These are phyloP conservation scores for Dipteronia sinensis DNA, from an alignment of 345 rosid genomes.

Conservation along the genomic window DNA sequence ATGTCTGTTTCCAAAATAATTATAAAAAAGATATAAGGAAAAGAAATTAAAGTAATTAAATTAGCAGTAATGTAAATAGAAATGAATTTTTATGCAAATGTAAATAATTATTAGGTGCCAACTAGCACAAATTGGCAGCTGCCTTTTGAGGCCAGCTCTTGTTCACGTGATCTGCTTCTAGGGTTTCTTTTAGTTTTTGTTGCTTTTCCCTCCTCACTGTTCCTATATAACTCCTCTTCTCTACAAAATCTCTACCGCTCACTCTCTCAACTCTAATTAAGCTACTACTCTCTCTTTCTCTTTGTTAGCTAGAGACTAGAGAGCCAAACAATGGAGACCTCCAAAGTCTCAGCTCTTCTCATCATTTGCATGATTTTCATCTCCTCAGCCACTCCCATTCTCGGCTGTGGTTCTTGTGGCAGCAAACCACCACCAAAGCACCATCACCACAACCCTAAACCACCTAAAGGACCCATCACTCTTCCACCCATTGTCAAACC, in stretches of 20 bases:
- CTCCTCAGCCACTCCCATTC: constrained; percentile 53
- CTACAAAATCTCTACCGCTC: constrained; percentile 22
- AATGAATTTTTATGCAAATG: constrained; percentile 26
- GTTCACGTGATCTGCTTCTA: constrained; percentile 72
- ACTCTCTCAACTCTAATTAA: not conserved
- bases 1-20: not conserved
- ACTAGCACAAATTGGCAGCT: constrained; percentile 76
- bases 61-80: not conserved
- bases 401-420: constrained; percentile 63
- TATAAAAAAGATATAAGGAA: not conserved
- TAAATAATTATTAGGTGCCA: constrained; percentile 48
- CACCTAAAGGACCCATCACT: constrained; percentile 32
- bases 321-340: constrained; percentile 44
- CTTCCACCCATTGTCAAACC: constrained; percentile 26
- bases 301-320: not conserved
- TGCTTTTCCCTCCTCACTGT: constrained; percentile 21
- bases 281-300: not conserved
- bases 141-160: constrained; percentile 41
- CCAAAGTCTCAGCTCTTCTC: constrained; percentile 56
- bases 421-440: constrained; percentile 40
- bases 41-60: not conserved
- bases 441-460: constrained; percentile 18
- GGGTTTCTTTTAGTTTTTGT: constrained; percentile 21
- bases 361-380: constrained; percentile 56
- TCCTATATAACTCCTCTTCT: constrained; percentile 43